Percentiles rank a stretch among this genome's conserved stretches.
These are phyloP conservation scores for Sordariomycetes sp. DNA, from an alignment of 2,329 filamentous ascomycete genomes.

Conservation along the genomic window DNA sequence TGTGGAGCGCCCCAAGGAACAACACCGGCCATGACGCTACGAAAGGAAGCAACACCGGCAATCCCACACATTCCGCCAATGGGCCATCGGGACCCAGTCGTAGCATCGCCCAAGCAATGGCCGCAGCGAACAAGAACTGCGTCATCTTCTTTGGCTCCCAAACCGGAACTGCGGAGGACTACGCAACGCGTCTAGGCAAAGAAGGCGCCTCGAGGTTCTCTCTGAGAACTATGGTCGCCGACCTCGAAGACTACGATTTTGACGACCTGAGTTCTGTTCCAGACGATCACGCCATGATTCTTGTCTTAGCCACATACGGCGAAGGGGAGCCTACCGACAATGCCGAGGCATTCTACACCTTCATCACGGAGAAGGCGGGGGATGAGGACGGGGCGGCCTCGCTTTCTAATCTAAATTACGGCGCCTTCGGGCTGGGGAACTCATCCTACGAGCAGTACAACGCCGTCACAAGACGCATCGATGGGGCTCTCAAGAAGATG, in stretches of 20 bases:
- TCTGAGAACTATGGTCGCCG: conserved; percentile 73
- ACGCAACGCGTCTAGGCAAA: conserved; percentile 78
- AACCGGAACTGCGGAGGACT: conserved; percentile 91
- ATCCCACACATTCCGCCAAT: too few species aligned
- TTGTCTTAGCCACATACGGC: conserved; percentile 22
- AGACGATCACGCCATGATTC: conserved; percentile 15
- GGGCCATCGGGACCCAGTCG: too few species aligned
- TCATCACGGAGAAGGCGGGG: conserved; percentile 8
- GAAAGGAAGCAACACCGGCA: too few species aligned
- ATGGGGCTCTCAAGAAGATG: conserved; percentile 10
- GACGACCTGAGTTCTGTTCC: conserved; percentile 21
- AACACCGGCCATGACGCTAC: too few species aligned
- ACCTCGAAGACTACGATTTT: conserved; percentile 34
- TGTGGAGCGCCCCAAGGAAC: too few species aligned
- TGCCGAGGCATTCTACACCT: conserved; percentile 15
- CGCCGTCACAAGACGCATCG: conserved; percentile 18
- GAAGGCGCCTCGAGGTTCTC: conserved; percentile 82
- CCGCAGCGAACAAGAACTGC: conserved; percentile 56
- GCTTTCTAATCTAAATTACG: conserved; percentile 16
- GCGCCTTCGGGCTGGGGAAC: conserved; percentile 26
- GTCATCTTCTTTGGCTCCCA: conserved; percentile 92
- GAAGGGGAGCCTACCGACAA: conserved; percentile 25
- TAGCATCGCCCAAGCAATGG: neutral
- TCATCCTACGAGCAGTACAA: conserved; percentile 27
- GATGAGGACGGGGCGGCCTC: conserved; percentile 7